Evolutionary conservation across 805 yeast species (phyloP), one percentile per base, ranked within the genome.

Genomic region (Candida chilensis): DNA sequence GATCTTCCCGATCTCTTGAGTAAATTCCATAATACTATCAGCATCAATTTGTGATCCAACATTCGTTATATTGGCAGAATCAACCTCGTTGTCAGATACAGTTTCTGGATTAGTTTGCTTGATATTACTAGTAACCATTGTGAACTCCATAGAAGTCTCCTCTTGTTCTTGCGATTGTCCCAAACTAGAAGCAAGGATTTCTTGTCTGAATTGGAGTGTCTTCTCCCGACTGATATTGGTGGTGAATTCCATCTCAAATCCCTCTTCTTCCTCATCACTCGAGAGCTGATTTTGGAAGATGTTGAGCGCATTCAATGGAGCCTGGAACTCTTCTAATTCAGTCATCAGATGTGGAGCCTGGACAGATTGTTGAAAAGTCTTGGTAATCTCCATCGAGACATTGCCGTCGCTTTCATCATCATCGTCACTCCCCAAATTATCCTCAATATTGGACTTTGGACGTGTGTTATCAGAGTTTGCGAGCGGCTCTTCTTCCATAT

Each of bases 131-230:
- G 34, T 30, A 13, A 36, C 34, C 24, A 36, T 35, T 10, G 54
- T 45, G 13, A 47, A 26, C n/a, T 49, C 52, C 53, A 49, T 49
- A 5, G 36, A 32, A 14, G 19, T 27, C 16, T 39, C 44, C 13
- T 38, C 42, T 2, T 36, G 12, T 22, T 22, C 15, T 7, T 7
- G 6, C 6, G 7, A 7, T 6, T 7, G 6, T 11, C 21, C 21
- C 8, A 19, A 19, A 19, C 11, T 19, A 19, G 21, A 19, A 8
- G 8, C 10, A 19, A 19, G 21, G 14, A 22, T 22, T 11, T 22
- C 12, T 19, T 8, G 11, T 8, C 11, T 19, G 21, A 19, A 8
- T 8, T 19, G 21, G 10, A 19, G 11, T 19, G 11, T 19, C 12
- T n/a, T 22, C 13, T 7, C n/a, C 12, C 7, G 11, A 6, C 25